Base-by-base conservation (phyloP, 805 yeast species). In the Barnettozyma sucrosica region DNA sequence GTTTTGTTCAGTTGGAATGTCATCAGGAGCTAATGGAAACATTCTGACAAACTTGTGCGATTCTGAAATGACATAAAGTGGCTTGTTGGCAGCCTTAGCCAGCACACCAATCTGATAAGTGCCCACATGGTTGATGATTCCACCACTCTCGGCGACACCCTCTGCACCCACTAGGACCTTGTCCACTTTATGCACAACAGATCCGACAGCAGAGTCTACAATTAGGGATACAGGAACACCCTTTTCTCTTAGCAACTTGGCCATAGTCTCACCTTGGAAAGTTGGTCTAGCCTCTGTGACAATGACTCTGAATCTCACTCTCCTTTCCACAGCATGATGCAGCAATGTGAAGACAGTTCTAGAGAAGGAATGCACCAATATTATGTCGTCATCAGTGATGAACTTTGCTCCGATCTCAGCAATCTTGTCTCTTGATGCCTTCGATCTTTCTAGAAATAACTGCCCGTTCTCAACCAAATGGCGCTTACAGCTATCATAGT, bases 81-180 rank as follows among this genome's bases (percentile, higher is more conserved):
- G 99, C 64, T 89, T 92, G 63, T 89, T 85, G 51, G 95, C 86
- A 50, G 85, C 81, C 57, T 86, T 84, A 3, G 98, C 96, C 49
- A 93, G 69, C 41, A 93, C 92, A 36, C 97, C 97, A 43, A 92
- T 84, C 61, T 93, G 97, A 66, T 88, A 93, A 2, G 96, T 83
- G 6, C 99, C 99, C 52, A 93, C 83, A 56, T 86, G 90, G 66
- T 93, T 93, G 56, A 93, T 92, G 42, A 95, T 89, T 30, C 99
- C 99, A 48, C 99, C 99, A 64, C 95, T 85, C 70, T 93, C 99
- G 3, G 96, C 96, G 4, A 93, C 99, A 56, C 99, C 99, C 67
- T 93, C 99, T 1, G 99, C 99, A 47, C 99, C 99, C 55, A 93
- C 93, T 54, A 93, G 77, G 5, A 93, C 86, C 66, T 93, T 92